Conservation (phyloP, 1,284 basidiomycete species). For the Termitomyces sp. region DNA sequence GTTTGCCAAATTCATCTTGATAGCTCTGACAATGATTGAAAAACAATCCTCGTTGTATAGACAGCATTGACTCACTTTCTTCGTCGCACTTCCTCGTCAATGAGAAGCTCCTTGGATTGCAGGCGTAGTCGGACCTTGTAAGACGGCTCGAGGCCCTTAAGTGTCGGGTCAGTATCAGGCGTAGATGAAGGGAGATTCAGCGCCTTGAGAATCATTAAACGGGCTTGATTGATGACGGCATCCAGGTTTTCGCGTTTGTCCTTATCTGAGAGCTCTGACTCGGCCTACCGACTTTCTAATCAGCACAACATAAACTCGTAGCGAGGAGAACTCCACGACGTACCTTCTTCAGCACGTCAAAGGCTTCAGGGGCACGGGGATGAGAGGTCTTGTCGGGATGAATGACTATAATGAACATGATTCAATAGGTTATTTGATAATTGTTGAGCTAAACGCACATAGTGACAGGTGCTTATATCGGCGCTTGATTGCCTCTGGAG, state of each 20-base stretch:
- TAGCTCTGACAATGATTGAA: slow-evolving; percentile 42
- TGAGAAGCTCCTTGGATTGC: slow-evolving; percentile 72
- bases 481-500: slow-evolving; percentile 72
- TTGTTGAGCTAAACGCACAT: slow-evolving; percentile 44
- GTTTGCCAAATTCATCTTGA: slow-evolving; percentile 84
- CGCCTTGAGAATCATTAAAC: slow-evolving; percentile 53
- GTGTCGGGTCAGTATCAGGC: slow-evolving; percentile 47
- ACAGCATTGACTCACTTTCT: slow-evolving; percentile 51
- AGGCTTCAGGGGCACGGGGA: slow-evolving; percentile 74
- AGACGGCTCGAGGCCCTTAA: slow-evolving; percentile 49
- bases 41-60: neutral
- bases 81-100: slow-evolving; percentile 76
- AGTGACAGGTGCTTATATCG: slow-evolving; percentile 77
- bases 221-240: slow-evolving; percentile 69
- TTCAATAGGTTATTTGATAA: neutral
- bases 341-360: slow-evolving; percentile 82
- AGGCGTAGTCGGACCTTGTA: slow-evolving; percentile 60
- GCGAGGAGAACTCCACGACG: slow-evolving; percentile 7
- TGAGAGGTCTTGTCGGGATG: slow-evolving; percentile 84
- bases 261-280: slow-evolving; percentile 71
- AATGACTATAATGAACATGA: slow-evolving; percentile 50
- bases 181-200: slow-evolving; percentile 55
- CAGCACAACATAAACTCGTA: neutral
- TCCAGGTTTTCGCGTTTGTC: slow-evolving; percentile 74
- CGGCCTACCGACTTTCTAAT: slow-evolving; percentile 46